Conservation (phyloP, 768 basidiomycete species). For the Trametes elegans region DNA sequence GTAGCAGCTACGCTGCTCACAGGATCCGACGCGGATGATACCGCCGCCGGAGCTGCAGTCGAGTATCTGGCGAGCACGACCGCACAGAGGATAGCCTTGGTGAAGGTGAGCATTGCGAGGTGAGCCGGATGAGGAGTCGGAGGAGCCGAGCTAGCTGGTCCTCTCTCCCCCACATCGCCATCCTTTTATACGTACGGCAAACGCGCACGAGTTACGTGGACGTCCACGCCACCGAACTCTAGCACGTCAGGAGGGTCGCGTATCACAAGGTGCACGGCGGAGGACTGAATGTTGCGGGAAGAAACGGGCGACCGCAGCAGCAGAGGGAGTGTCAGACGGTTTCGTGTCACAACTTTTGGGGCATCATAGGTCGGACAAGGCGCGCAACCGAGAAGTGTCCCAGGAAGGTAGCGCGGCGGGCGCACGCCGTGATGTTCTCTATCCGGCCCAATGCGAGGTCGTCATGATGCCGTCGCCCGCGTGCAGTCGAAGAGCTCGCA, state of each 20-base stretch:
- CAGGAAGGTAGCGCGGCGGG: not conserved
- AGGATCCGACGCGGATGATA: conserved; percentile 25
- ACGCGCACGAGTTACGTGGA: not conserved
- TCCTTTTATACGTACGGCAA: conserved; percentile 7
- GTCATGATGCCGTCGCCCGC: not conserved
- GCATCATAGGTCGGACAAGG: not conserved
- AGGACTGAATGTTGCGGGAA: conserved; percentile 9
- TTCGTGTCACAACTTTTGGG: conserved; percentile 1
- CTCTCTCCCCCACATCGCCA: too few species aligned
- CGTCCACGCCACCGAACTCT: not conserved
- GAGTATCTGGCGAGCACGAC: conserved; percentile 18
- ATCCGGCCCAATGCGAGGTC: not conserved
- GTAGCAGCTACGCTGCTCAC: not conserved
- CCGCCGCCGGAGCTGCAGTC: conserved; percentile 26
- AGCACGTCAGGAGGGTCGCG: conserved; percentile 3
- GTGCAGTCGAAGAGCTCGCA: not conserved
- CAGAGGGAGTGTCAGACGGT: not conserved
- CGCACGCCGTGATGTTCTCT: not conserved
- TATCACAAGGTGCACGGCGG: conserved; percentile 1
- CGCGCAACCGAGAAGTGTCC: not conserved
- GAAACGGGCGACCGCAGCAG: conserved; percentile 9
- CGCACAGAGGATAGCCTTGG: conserved; percentile 22
- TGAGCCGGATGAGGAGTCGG: not conserved
- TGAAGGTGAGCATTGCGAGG: conserved; percentile 17
- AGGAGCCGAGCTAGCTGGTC: conserved; percentile 16